Base-by-base conservation (phyloP, 1,284 basidiomycete species). In the Butyriboletus appendiculatus region DNA sequence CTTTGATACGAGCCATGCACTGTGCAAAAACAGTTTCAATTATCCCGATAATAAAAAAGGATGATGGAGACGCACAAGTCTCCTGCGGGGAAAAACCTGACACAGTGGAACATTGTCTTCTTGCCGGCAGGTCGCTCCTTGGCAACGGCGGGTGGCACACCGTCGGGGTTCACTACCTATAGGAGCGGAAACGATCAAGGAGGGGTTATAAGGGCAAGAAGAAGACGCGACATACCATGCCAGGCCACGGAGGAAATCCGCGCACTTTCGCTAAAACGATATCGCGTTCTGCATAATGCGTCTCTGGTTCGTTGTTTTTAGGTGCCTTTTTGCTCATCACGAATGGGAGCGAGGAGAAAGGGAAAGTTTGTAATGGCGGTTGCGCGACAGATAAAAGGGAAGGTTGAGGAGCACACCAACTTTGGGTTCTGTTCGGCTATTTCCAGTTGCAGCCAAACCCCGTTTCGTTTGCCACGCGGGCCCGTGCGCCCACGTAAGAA, bases 171-270 rank as follows among this genome's bases (percentile, higher is more conserved):
- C 35, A 92, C 83, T 56, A 96, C 78, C 92, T 94, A 69, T 41
- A 59, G 47, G 48, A 33, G 33, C 10, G 12, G 47, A 49, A 45
- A 41, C 9, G 46, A 54, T 63, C 39, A 56, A 53, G 1, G 30
- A 41, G 38, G 24, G 8, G 9, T 22, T 24, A 37, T 43, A 33
- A 55, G 52, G 39, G 56, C 51, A 48, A 45, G 39, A 45, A 55
- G 50, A 47, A 59, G 58, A 71, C 66, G 70, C 70, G 70, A 76
- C 88, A 68, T 66, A 94, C 93, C 76, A 89, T 88, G 66, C 85
- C 91, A 55, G 93, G 93, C 96, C 96, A 98, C 30, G 90, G 82
- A 14, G 96, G 94, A 76, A 82, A 98, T 15, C 96, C 96, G 75
- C 92, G 92, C 68, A 99, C 78, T 77, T 97, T 95, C 38, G 85